Base-by-base conservation (phyloP, 208 protist genomes). In the Novymonas esmeraldas region DNA sequence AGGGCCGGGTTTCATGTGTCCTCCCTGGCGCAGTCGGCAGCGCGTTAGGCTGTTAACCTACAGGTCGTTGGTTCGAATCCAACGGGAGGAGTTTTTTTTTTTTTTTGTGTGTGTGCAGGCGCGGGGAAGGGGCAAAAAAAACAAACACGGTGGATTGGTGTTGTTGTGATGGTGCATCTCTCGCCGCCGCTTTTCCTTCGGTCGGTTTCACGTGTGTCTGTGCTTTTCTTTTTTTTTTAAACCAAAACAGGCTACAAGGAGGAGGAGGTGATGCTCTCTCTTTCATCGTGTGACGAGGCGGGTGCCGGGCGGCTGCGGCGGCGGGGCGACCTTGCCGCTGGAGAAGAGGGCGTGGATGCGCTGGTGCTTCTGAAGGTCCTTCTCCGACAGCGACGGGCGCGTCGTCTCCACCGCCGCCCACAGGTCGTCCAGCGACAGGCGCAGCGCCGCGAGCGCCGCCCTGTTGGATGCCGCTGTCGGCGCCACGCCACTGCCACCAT, bases 41-140 rank as follows among this genome's bases (percentile, higher is more conserved):
- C 91, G 91, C 91, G 91, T 96, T 96, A 96, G 91, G 91, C 91
- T 96, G 91, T 96, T 96, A 96, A 96, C 91, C 91, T 96, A 96
- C 91, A 96, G 90, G 90, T 95, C 90, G 90, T 95, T 95, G 90
- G 90, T 95, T 95, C 90, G 90, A 95, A 95, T 93, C 90, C 90
- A 95, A 95, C 90, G 83, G 90, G 90, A 95, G 90, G 90, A 95
- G 90, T 45, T 85, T 93, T 95, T 95, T 81, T 48, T 39, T 48
- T 31, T 26, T 22, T 20, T 0, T 2, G 18, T 13, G 42, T 13
- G 10, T 16, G 28, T n/a, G n/a, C n/a, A n/a, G n/a, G n/a, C n/a
- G n/a, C n/a, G n/a, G n/a, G n/a, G n/a, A n/a, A n/a, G n/a, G n/a
- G n/a, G n/a, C n/a, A n/a, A n/a, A n/a, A n/a, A n/a, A n/a, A n/a